These are phyloP conservation scores for Zymoseptoria passerinii DNA, from an alignment of 2,329 filamentous ascomycete species.

Conservation along the genomic window DNA sequence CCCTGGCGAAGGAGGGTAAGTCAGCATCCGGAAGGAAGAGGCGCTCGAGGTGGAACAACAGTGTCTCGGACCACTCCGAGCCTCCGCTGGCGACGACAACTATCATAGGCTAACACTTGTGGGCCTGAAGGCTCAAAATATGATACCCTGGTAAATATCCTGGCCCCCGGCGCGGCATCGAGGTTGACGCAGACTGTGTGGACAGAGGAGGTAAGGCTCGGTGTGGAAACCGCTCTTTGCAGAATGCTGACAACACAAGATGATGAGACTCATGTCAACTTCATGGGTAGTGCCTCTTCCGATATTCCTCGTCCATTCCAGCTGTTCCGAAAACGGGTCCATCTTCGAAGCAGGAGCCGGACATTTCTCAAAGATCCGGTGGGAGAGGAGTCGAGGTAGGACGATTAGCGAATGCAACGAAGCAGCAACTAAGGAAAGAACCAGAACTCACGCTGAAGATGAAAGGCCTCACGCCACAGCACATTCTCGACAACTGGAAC, in stretches of 20 bases:
- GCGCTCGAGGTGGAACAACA: neutral
- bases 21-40: neutral
- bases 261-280: constrained; percentile 74
- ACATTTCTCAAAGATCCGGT: constrained; percentile 82
- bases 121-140: constrained; percentile 59
- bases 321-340: constrained; percentile 68
- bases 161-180: constrained; percentile 89
- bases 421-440: constrained; percentile 37
- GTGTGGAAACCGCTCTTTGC: neutral
- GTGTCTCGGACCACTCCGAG: neutral
- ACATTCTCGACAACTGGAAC: constrained; percentile 54
- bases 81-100: too few relatives aligned
- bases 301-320: constrained; percentile 74
- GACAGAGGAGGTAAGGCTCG: constrained; percentile 56
- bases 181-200: constrained; percentile 91
- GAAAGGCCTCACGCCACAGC: constrained; percentile 30
- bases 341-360: constrained; percentile 93
- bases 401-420: constrained; percentile 34
- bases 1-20: constrained; percentile 84
- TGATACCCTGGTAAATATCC: constrained; percentile 87
- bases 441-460: constrained; percentile 72
- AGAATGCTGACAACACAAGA: constrained; percentile 19
- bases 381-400: constrained; percentile 82
- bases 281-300: constrained; percentile 93
- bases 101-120: too few relatives aligned